Evolutionary conservation across 345 rosid genomes (phyloP), one percentile per base, ranked within the genome.

Genomic region (Passiflora organensis): DNA sequence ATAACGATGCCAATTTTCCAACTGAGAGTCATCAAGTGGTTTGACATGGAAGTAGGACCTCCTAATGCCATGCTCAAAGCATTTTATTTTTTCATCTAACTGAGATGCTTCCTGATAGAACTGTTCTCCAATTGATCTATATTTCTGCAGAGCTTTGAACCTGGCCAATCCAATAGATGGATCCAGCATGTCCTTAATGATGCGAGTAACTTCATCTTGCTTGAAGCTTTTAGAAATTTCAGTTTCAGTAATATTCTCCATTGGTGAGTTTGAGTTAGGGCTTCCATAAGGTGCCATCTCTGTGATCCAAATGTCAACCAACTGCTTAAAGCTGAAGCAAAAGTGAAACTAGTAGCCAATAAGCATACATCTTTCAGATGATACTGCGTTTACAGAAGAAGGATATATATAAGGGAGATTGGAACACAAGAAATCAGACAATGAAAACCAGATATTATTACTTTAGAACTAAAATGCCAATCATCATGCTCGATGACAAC

Each of bases 1-100:
- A 79, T 91, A 91, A 1, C 63, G 69, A 76, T 85, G 87, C 97
- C 97, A 87, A 51, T 85, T 87, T 50, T 83, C 84, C 67, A 91
- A 52, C 59, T 91, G 95, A 43, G 22, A 43, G 36, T 32, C 56
- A 57, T 83, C 89, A 23, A 91, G 76, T 21, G 84, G 83, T 56
- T 77, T 80, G 57, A 76, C 79, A 68, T 91, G 96, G 68, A 91
- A 87, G 75, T 85, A 91, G 39, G 89, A 62, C 77, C 97, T 80
- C 50, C 37, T 73, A 68, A 91, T 85, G 18, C 46, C 53, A 53
- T 56, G 56, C 80, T 91, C 97, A 70, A 81, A 87, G 76, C 68
- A 38, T 56, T 41, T 57, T 66, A 85, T 79, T 65, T 82, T 80
- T 55, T 68, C 79, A 65, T 62, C 72, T 66, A 91, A 65, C 42